Evolutionary conservation across 2,329 filamentous ascomycete genomes (phyloP), one percentile per base, ranked within the genome.

Genomic region (Cladobotryum mycophilum): DNA sequence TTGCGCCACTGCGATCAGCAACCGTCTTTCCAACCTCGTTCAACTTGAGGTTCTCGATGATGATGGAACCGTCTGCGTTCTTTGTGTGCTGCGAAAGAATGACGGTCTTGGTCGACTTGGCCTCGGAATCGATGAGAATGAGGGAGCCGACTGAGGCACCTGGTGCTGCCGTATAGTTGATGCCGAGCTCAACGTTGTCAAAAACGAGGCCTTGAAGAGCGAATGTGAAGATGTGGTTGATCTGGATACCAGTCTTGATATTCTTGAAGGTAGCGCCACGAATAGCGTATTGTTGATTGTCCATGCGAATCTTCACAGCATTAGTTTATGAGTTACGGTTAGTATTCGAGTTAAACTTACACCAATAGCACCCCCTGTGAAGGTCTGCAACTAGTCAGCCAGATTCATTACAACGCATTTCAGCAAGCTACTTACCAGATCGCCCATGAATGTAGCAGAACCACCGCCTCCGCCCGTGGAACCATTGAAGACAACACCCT

Each of bases 261-360:
- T 54, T 52, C 38, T 54, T 49, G 14, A 54, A 54, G 11, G 49
- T 48, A 18, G 48, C 12, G 3, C 40, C 49, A 14, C 52, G 52
- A 34, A 54, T 52, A 9, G 52, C 52, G 35, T 54, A 54, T 40
- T 54, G 52, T 33, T 54, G 52, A 41, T 54, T 54, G 35, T 54
- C 49, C 14, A 54, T 36, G 13, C 49, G 49, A 15, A 54, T 54
- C 49, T 52, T 17, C 3, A 17, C 12, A 30, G 22, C 14, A n/a
- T 22, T 11, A 14, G 22, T 11, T 47, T 12, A 41, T 11, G 6
- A 2, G 5, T 40, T 30, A 30, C 25, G 6, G 25, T 30, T 8
- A 30, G 3, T 6, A 30, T 30, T 30, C 6, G 9, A 7, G 25
- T 8, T 8, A 11, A 30, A 46, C 51, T 50, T 37, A 53, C 51